Conservation (phyloP, 2,329 filamentous ascomycete species). For the Chrysoporthe cubensis region DNA sequence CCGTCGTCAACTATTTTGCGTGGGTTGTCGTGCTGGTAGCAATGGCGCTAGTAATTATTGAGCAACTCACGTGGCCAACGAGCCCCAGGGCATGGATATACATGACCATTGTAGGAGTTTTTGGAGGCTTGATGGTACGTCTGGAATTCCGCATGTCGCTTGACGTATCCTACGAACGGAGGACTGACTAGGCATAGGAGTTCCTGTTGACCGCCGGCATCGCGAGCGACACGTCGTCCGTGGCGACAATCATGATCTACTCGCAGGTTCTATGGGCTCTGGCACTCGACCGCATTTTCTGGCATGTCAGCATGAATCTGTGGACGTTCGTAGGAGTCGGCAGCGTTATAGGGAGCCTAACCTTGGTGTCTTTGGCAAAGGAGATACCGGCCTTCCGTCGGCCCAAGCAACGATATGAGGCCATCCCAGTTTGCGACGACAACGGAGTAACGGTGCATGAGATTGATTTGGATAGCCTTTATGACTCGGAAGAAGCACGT, state of each 20-base stretch:
- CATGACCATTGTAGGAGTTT: constrained; percentile 68
- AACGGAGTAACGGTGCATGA: background rate
- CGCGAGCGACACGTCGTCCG: constrained; percentile 68
- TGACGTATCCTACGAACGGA: background rate
- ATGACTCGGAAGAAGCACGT: constrained; percentile 5
- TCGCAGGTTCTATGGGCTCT: constrained; percentile 61
- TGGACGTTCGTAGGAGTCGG: constrained; percentile 18
- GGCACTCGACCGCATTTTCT: constrained; percentile 38
- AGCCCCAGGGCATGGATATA: constrained; percentile 64
- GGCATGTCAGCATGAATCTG: constrained; percentile 17
- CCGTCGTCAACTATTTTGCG: constrained; percentile 24
- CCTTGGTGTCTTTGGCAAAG: constrained; percentile 20
- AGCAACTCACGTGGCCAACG: constrained; percentile 49
- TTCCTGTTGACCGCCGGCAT: constrained; percentile 81
- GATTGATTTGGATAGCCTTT: constrained; percentile 18
- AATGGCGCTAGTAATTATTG: constrained; percentile 34
- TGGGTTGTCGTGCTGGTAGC: constrained; percentile 22
- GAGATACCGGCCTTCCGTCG: constrained; percentile 7
- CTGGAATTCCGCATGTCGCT: background rate
- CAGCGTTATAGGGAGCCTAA: constrained; percentile 17
- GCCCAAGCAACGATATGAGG: background rate
- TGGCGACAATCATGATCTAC: constrained; percentile 62
- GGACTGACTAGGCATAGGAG: constrained; percentile 50
- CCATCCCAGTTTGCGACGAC: background rate
- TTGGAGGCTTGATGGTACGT: constrained; percentile 71